phyloP scores from a whole-genome alignment of 352 stramenopile genomes.

The Globisporangium mamillatum region DNA sequence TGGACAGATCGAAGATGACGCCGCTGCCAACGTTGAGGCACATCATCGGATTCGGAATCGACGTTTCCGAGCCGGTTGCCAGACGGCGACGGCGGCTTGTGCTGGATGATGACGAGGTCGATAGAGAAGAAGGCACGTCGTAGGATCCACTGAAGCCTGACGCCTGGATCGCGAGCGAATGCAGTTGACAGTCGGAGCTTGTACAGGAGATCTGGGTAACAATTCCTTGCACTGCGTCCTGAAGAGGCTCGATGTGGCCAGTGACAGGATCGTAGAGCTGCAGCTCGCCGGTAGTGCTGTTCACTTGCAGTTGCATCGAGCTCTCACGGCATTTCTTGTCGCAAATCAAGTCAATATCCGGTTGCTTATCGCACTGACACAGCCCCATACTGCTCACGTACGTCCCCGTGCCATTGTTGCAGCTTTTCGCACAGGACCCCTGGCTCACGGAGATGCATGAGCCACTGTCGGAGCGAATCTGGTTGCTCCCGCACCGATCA shows the following conservation, averaged over 20 bases:
- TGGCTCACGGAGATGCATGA: conserved; percentile 49
- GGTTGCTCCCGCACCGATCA: conserved; percentile 61
- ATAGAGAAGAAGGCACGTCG: conserved; percentile 32
- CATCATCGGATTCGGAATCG: conserved; percentile 85
- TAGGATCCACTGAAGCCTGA: conserved; percentile 69
- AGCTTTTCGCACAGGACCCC: conserved; percentile 52
- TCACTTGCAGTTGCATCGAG: conserved; percentile 54
- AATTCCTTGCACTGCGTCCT: conserved; percentile 23
- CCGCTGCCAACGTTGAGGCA: conserved; percentile 79
- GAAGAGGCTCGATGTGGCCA: conserved; percentile 20
- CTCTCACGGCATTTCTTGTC: conserved; percentile 67
- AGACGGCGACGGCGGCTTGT: conserved; percentile 15
- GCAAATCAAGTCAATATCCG: conserved; percentile 76
- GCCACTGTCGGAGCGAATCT: conserved; percentile 77
- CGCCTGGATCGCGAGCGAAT: conserved; percentile 43
- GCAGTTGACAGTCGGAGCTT: conserved; percentile 43
- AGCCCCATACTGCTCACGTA: conserved; percentile 79
- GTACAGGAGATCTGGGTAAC: conserved; percentile 55
- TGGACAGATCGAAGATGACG: conserved; percentile 88
- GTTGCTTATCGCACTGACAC: conserved; percentile 82
- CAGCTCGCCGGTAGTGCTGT: conserved; percentile 47
- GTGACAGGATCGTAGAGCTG: conserved; percentile 64
- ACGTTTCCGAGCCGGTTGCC: background rate
- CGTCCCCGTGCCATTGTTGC: conserved; percentile 64
- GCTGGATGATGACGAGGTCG: conserved; percentile 13